Evolutionary conservation across 1,284 basidiomycete species (phyloP).

Genomic region (Uromyces viciae-fabae): DNA sequence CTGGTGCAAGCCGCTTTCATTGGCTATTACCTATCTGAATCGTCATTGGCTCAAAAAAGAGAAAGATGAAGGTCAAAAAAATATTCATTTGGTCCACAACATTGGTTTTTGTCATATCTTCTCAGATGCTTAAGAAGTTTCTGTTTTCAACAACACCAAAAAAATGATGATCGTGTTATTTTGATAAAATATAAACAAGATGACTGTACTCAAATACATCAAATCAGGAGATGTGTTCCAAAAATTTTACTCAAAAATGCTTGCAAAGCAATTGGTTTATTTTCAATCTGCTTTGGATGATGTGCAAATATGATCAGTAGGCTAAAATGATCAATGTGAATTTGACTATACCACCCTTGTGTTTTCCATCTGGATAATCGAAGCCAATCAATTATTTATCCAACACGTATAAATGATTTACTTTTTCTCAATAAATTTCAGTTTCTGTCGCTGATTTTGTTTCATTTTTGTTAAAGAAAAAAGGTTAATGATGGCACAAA

Average conservation of each 20-base stretch:
- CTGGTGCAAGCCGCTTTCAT: slow-evolving; percentile 83
- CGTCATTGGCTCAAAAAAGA: slow-evolving; percentile 97
- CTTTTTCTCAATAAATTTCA: neutral
- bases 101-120: slow-evolving; percentile 60
- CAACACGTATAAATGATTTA: slow-evolving; percentile 56
- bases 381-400: slow-evolving; percentile 96
- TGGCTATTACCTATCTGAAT: slow-evolving; percentile 58
- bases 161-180: neutral
- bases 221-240: slow-evolving; percentile 99
- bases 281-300: slow-evolving; percentile 92
- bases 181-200: slow-evolving; percentile 60
- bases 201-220: slow-evolving; percentile 98
- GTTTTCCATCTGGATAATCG: too few relatives aligned
- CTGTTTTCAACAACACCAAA: neutral
- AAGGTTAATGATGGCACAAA: slow-evolving; percentile 47
- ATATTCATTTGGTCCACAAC: slow-evolving; percentile 92
- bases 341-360: slow-evolving; percentile 98
- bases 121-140: neutral
- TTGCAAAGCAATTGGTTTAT: slow-evolving; percentile 90
- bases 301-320: slow-evolving; percentile 97
- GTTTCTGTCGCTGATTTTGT: neutral
- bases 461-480: neutral
- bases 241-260: slow-evolving; percentile 94
- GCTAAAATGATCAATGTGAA: slow-evolving; percentile 93
- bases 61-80: slow-evolving; percentile 93